Evolutionary conservation across 805 yeast genomes (phyloP).

Genomic region (Schwanniomyces vanrijiae): DNA sequence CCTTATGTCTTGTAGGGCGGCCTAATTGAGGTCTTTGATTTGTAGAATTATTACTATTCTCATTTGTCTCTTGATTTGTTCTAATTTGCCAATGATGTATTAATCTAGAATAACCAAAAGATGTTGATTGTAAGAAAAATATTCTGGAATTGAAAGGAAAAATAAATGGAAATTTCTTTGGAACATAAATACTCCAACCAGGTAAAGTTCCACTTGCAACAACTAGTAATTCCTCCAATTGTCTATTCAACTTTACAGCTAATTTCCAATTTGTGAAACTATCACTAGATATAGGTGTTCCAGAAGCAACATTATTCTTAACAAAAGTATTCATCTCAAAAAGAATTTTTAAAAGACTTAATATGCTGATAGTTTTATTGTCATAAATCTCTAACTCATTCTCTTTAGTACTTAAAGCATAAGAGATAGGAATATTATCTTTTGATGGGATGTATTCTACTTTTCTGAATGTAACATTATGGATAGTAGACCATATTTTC

Average conservation of each 20-base stretch:
- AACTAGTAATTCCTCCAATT: slow-evolving; percentile 83
- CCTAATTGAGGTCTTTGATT: slow-evolving; percentile 55
- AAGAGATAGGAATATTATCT: slow-evolving; percentile 9
- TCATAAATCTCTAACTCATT: slow-evolving; percentile 24
- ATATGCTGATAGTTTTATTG: slow-evolving; percentile 34
- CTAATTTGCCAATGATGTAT: slow-evolving; percentile 74
- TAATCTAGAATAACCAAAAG: slow-evolving; percentile 85
- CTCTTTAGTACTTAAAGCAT: slow-evolving; percentile 12
- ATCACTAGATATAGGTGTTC: slow-evolving; percentile 21
- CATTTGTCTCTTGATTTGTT: slow-evolving; percentile 38
- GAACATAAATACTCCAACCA: slow-evolving; percentile 75
- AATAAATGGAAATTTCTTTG: slow-evolving; percentile 73
- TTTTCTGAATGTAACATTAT: slow-evolving; percentile 49
- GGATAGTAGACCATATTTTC: slow-evolving; percentile 59
- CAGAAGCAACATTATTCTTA: slow-evolving; percentile 12
- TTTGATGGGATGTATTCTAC: slow-evolving; percentile 20
- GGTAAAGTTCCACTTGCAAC: slow-evolving; percentile 88
- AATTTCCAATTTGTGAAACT: slow-evolving; percentile 73
- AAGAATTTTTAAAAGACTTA: slow-evolving; percentile 50
- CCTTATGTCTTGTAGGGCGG: slow-evolving; percentile 73
- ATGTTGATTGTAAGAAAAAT: slow-evolving; percentile 78
- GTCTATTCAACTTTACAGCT: slow-evolving; percentile 82
- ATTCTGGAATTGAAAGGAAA: slow-evolving; percentile 83
- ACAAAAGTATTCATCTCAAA: slow-evolving; percentile 38
- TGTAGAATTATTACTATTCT: slow-evolving; percentile 13